These are phyloP conservation scores for Dalbergia cultrata DNA, from an alignment of 306 rosid genomes.

Conservation along the genomic window DNA sequence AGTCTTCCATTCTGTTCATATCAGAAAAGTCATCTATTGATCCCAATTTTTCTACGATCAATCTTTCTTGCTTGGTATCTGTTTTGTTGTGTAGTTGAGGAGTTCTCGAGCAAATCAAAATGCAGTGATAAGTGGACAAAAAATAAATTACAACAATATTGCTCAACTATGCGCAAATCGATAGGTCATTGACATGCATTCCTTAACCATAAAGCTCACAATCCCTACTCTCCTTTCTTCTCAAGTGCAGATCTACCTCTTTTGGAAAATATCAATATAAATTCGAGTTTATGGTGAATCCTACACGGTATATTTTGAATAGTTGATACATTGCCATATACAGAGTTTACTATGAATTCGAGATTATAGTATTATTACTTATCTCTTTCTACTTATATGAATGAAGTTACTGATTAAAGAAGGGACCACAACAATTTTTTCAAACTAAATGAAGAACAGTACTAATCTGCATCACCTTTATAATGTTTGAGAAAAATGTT, in stretches of 20 bases:
- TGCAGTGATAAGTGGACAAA: constrained; percentile 3
- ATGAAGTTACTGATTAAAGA: too few species aligned
- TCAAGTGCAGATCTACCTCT: too few species aligned
- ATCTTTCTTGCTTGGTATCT: constrained; percentile 80
- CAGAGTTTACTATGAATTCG: too few species aligned
- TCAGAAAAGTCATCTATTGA: constrained; percentile 63
- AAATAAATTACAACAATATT: constrained; percentile 7
- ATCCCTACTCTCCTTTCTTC: too few species aligned
- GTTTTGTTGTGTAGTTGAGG: constrained; percentile 54
- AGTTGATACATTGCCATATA: too few species aligned
- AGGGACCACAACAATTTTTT: not conserved
- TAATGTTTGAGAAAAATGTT: constrained; percentile 9
- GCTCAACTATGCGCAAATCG: not conserved
- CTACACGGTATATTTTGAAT: too few species aligned
- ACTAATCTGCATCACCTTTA: not conserved
- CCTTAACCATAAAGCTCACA: not conserved
- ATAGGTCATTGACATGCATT: constrained; percentile 4
- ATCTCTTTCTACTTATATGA: too few species aligned
- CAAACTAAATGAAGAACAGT: constrained; percentile 5
- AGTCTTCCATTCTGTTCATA: constrained; percentile 45
- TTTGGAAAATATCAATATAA: too few species aligned
- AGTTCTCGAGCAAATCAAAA: constrained; percentile 34
- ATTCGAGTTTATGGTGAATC: too few species aligned
- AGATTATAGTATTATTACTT: too few species aligned
- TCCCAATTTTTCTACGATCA: constrained; percentile 75